These are phyloP conservation scores for Suillus placidus DNA, from an alignment of 768 basidiomycete genomes.

Conservation along the genomic window DNA sequence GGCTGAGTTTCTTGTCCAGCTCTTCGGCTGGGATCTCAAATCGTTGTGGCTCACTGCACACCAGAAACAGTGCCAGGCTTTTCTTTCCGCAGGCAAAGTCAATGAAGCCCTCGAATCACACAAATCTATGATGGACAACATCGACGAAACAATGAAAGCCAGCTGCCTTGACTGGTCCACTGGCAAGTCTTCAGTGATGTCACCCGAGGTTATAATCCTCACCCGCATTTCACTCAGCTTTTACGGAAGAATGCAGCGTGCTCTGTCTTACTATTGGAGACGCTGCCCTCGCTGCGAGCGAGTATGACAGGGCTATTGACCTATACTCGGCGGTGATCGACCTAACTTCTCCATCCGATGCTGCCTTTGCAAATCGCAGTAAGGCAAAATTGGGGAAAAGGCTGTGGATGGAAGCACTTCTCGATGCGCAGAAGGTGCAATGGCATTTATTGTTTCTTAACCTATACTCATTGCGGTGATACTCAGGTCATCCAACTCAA, in stretches of 20 bases:
- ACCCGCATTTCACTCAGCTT: neutral
- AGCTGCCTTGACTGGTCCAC: neutral
- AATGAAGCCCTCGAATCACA: neutral
- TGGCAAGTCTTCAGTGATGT: neutral
- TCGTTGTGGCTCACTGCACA: neutral
- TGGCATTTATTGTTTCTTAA: neutral
- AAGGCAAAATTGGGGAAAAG: neutral
- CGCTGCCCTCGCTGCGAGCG: neutral
- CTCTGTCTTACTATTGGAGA: neutral
- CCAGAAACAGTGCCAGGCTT: neutral
- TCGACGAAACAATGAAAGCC: neutral
- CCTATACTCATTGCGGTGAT: too few species aligned
- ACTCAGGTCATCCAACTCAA: neutral
- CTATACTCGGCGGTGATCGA: neutral
- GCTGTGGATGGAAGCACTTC: neutral
- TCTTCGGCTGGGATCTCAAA: neutral
- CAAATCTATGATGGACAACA: neutral
- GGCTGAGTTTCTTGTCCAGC: neutral
- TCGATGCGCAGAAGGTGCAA: neutral
- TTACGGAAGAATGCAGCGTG: neutral
- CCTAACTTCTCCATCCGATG: neutral
- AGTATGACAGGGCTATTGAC: neutral
- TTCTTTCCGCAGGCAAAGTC: neutral
- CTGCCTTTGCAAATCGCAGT: neutral
- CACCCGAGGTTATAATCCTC: neutral